phyloP scores from a whole-genome alignment of 345 rosid genomes.

The Firmiana major region DNA sequence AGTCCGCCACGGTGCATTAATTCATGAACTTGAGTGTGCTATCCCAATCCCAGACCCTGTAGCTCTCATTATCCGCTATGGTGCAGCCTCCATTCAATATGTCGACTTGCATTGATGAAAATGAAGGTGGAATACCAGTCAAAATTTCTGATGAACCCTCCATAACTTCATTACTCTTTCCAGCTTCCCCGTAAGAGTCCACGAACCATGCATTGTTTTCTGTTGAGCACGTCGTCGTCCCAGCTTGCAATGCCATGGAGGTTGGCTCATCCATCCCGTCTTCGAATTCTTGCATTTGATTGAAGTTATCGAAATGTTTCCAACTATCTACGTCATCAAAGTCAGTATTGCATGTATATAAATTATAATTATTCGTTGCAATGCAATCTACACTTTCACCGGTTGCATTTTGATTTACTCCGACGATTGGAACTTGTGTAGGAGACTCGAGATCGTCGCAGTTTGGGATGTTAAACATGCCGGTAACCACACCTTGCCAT shows the following conservation, averaged over 20 bases:
- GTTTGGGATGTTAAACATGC: constrained; percentile 20
- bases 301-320: background rate
- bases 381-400: background rate
- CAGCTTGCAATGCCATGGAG: constrained; percentile 7
- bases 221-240: background rate
- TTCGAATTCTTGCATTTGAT: constrained; percentile 3
- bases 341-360: background rate
- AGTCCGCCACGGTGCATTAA: too few relatives aligned
- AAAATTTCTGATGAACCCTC: background rate
- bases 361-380: background rate
- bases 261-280: constrained; percentile 4
- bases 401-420: background rate
- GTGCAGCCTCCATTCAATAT: background rate
- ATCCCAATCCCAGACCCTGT: background rate
- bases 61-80: background rate
- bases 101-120: background rate
- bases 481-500: constrained; percentile 33
- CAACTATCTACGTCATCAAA: background rate
- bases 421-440: background rate
- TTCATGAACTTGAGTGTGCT: background rate
- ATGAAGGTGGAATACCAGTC: background rate
- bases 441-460: constrained; percentile 25
- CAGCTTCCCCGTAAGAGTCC: constrained; percentile 3
- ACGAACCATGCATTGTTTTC: constrained; percentile 17
- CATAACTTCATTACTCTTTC: background rate